These are phyloP conservation scores for Tulasnella sp. DNA, from an alignment of 768 basidiomycete species.

Conservation along the genomic window DNA sequence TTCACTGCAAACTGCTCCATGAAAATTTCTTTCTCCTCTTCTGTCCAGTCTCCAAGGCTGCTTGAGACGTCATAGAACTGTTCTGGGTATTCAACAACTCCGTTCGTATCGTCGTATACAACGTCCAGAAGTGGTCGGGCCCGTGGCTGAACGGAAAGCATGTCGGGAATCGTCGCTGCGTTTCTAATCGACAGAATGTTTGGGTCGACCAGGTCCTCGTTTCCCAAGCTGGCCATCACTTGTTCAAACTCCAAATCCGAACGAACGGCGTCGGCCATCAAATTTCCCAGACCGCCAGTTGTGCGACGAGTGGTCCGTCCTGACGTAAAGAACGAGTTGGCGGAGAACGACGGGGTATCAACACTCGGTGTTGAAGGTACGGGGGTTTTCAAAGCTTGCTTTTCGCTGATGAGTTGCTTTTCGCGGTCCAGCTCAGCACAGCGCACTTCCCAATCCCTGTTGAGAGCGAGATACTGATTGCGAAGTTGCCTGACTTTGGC, in stretches of 20 bases:
- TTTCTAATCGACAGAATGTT: conserved; percentile 81
- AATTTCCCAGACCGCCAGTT: conserved; percentile 56
- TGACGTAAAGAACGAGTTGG: conserved; percentile 30
- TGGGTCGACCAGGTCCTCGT: conserved; percentile 90
- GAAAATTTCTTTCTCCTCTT: conserved; percentile 74
- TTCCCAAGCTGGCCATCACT: conserved; percentile 89
- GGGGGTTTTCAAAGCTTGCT: conserved; percentile 12
- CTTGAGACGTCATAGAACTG: conserved; percentile 66
- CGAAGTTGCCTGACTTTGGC: conserved; percentile 57
- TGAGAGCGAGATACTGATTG: conserved; percentile 62
- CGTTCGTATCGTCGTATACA: conserved; percentile 80
- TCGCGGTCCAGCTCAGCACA: conserved; percentile 63
- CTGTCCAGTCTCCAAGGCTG: conserved; percentile 81
- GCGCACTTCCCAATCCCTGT: conserved; percentile 69
- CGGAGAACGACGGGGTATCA: conserved; percentile 42
- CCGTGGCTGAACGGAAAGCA: conserved; percentile 57
- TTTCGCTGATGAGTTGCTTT: conserved; percentile 32
- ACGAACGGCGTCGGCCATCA: conserved; percentile 66
- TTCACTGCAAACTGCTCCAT: conserved; percentile 74
- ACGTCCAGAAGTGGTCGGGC: conserved; percentile 52
- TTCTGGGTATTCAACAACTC: conserved; percentile 67
- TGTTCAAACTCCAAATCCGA: conserved; percentile 97
- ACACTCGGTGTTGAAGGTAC: conserved; percentile 35
- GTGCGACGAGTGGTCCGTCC: conserved; percentile 70
- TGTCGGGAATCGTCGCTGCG: conserved; percentile 84